phyloP scores from a whole-genome alignment of 1,284 basidiomycete species.

The Blastosporella zonata region DNA sequence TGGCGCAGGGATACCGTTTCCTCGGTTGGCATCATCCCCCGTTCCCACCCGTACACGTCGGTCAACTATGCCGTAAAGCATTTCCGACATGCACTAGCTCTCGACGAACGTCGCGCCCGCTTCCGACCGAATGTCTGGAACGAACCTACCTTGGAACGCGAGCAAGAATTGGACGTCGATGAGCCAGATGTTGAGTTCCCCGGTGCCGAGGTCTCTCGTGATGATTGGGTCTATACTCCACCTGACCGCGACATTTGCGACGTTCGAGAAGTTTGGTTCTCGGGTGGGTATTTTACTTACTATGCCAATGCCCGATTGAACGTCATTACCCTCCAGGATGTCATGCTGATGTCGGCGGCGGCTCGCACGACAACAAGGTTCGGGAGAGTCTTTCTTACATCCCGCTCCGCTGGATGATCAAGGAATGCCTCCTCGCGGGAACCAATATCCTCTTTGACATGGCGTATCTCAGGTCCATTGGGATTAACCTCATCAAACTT shows the following conservation, averaged over 20 bases:
- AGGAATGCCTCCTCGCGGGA: constrained; percentile 19
- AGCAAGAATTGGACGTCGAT: constrained; percentile 14
- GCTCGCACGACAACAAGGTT: constrained; percentile 22
- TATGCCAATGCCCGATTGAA: neutral
- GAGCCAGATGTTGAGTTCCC: constrained; percentile 9
- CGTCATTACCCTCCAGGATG: constrained; percentile 17
- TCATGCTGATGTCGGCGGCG: constrained; percentile 28
- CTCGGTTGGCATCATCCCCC: constrained; percentile 26
- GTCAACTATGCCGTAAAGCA: constrained; percentile 23
- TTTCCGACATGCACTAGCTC: constrained; percentile 25
- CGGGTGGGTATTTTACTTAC: constrained; percentile 5
- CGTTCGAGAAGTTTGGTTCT: constrained; percentile 25
- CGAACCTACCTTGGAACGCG: constrained; percentile 20
- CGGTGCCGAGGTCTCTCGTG: constrained; percentile 7
- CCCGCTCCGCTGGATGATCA: constrained; percentile 27
- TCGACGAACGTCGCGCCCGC: constrained; percentile 25
- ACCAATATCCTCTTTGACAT: constrained; percentile 22
- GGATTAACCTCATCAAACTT: constrained; percentile 19
- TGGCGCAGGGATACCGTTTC: constrained; percentile 25
- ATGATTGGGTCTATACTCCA: constrained; percentile 23
- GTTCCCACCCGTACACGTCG: constrained; percentile 21
- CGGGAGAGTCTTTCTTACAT: constrained; percentile 24
- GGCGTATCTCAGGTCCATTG: constrained; percentile 16
- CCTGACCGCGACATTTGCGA: constrained; percentile 19
- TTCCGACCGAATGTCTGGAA: constrained; percentile 26